Base-by-base conservation (phyloP, 2,329 filamentous ascomycete species). In the Colletotrichum lini region DNA sequence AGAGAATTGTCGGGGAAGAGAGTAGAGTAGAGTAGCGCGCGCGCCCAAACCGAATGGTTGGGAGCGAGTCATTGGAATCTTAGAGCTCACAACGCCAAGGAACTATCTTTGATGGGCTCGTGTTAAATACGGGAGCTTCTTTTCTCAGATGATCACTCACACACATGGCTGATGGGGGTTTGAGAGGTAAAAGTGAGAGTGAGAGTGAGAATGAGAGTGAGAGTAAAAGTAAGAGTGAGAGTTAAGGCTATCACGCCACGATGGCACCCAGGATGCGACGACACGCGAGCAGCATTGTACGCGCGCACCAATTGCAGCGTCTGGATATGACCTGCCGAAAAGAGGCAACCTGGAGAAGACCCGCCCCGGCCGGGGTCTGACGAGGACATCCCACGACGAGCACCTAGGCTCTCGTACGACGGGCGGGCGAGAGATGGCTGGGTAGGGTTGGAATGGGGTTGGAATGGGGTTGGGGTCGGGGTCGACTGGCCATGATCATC, bases 321-420 rank as follows among this genome's bases (percentile, higher is more conserved):
- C 3, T 52, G 26, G 21, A 63, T 58, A 59, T 18, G 52, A 72
- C 69, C 69, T 72, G 57, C 69, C 69, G 21, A 35, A 68, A 50
- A 56, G 23, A 70, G 67, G 56, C 38, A 49, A 49, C 42, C 54
- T 66, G 67, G 62, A 69, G 65, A 72, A 63, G 30, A 23, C 18
- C 30, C 53, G 40, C 58, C 50, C 57, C 50, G 50, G 50, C 57
- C 38, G 35, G 57, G 50, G 18, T 30, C 53, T 23, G 45, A 58
- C 7, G 59, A 26, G 30, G 35, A 21, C 38, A 40, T 18, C 30
- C 30, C 30, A 8, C 30, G 45, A 58, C 7, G 59, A 26, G 30
- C 21, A 21, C 38, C 30, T 23, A 16, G 13, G 42, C 50, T 52
- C 61, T 68, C 53, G 58, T 68, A 61, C 35, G 35, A 61, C 59